Base-by-base conservation (phyloP, 2,329 filamentous ascomycete genomes). In the Bimuria novae-zelandiae region DNA sequence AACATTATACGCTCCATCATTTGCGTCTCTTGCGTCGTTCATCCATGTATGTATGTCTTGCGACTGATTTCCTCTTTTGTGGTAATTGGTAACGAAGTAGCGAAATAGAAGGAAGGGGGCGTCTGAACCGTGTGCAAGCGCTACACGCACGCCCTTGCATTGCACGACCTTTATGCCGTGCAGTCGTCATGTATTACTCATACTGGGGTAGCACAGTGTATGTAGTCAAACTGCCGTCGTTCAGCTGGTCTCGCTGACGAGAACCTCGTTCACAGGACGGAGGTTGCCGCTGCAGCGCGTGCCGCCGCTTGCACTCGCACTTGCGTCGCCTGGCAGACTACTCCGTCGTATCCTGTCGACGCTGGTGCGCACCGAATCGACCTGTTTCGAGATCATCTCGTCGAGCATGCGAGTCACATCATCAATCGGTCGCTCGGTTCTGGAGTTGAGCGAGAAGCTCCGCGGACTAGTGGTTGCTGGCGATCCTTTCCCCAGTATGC, bases 391-490 rank as follows among this genome's bases (percentile, higher is more conserved):
- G 54, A 97, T 94, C 93, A 97, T 97, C 75, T 96, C 91, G 66
- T 97, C 93, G 22, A 97, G 82, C 78, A 97, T 92, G 65, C 87
- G 85, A 61, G 90, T 96, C 86, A 97, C 92, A 74, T 96, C 92
- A 63, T 96, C 92, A 29, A 94, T 89, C 61, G 89, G 90, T 77
- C 80, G 82, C 47, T 81, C 82, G 42, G 71, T 63, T 61, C 72
- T 62, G 8, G 60, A 57, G n/a, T 51, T 55, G 7, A 59, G 44
- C 27, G 63, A 49, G 21, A 64, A 63, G 7, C 57, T 52, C 17
- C 59, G 60, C 2, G 63, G 60, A 48, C 62, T 69, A 33, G 60
- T 62, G 30, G 65, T 64, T 8, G 59, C 57, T 27, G 65, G 62
- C 16, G 56, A 56, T 7, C 60, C 64, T 52, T 65, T 71, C 40